Conservation (phyloP, 192 early-diverging fungal species). For the Pilaira anomala region DNA sequence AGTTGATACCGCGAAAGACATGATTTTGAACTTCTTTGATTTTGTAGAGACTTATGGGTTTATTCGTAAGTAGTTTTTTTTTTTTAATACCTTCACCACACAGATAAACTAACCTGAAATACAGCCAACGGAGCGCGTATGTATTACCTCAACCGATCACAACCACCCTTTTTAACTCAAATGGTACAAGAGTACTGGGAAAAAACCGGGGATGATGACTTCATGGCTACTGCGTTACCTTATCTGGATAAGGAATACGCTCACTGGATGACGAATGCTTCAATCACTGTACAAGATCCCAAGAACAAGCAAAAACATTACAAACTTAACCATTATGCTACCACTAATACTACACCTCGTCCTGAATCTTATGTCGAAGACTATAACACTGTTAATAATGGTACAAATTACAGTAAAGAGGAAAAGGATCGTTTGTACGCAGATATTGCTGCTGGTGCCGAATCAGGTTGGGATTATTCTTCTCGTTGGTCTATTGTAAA, state of each 20-base stretch:
- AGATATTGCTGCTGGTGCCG: constrained; percentile 65
- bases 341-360: constrained; percentile 52
- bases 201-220: constrained; percentile 44
- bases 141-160: constrained; percentile 73
- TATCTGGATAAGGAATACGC: constrained; percentile 56
- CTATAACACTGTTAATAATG: constrained; percentile 48
- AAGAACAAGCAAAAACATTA: constrained; percentile 21
- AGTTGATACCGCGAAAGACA: constrained; percentile 41
- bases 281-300: constrained; percentile 37
- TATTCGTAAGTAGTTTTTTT: constrained; percentile 55
- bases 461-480: constrained; percentile 73
- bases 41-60: constrained; percentile 62
- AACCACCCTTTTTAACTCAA: constrained; percentile 67
- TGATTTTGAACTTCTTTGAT: constrained; percentile 60
- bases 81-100: not conserved
- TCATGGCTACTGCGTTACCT: constrained; percentile 50
- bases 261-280: constrained; percentile 58
- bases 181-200: constrained; percentile 65
- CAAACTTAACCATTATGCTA: constrained; percentile 53
- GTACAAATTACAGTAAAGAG: constrained; percentile 28
- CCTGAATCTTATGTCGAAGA: constrained; percentile 68
- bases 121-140: constrained; percentile 69
- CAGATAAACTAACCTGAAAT: not conserved
- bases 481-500: constrained; percentile 55
- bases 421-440: constrained; percentile 47